These are phyloP conservation scores for Amylocarpus encephaloides DNA, from an alignment of 2,329 filamentous ascomycete genomes.

Conservation along the genomic window DNA sequence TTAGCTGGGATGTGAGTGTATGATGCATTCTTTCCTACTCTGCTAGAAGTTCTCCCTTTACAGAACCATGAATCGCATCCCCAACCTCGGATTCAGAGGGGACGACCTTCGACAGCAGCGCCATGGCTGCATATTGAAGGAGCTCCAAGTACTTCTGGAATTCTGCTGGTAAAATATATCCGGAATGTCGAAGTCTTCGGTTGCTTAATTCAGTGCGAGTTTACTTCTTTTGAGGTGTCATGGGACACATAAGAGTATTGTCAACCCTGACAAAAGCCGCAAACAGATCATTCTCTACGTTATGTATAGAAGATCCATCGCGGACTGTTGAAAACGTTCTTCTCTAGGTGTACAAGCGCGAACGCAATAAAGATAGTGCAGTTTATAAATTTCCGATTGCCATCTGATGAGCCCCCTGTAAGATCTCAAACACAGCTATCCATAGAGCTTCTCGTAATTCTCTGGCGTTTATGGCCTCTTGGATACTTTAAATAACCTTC, in stretches of 20 bases:
- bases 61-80: not conserved
- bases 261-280: slow-evolving; percentile 19
- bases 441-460: slow-evolving; percentile 14
- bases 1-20: not conserved
- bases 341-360: slow-evolving; percentile 5
- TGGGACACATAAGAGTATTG: slow-evolving; percentile 7
- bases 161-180: slow-evolving; percentile 8
- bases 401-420: slow-evolving; percentile 15
- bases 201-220: slow-evolving; percentile 12
- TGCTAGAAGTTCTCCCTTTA: not conserved
- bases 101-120: not conserved
- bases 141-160: slow-evolving; percentile 12
- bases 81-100: not conserved
- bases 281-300: slow-evolving; percentile 19
- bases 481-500: slow-evolving; percentile 16
- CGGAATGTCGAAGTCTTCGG: slow-evolving; percentile 9
- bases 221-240: slow-evolving; percentile 3
- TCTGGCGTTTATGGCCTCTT: slow-evolving; percentile 2
- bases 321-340: not conserved
- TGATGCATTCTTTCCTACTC: not conserved
- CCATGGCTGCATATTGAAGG: slow-evolving; percentile 11
- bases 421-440: slow-evolving; percentile 22
- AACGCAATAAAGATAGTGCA: slow-evolving; percentile 17
- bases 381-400: slow-evolving; percentile 14
- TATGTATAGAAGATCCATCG: slow-evolving; percentile 3